Base-by-base conservation (phyloP, 1,139 yeast genomes). In the Geotrichum candidum region DNA sequence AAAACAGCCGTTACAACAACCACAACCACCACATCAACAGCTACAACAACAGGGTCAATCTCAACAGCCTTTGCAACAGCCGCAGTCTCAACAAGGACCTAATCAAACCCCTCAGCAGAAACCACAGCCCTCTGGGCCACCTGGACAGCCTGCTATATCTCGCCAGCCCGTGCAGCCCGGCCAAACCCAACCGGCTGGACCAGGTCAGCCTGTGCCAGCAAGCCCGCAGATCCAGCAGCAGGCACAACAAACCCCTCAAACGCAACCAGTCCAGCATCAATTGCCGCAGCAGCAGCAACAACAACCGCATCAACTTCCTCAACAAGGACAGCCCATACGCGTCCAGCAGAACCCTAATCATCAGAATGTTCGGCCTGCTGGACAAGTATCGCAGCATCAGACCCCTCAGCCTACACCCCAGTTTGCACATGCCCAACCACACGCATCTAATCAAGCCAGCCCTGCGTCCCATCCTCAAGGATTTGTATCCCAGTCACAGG, bases 391-490 rank as follows among this genome's bases (percentile, higher is more conserved):
- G 46, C 61, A 61, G 11, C 57, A 51, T 23, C 56, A 59, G 38
- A 48, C 54, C 51, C 64, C 64, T 35, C 66, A 58, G 52, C 55
- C 54, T 3, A 29, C 53, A 13, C 45, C 45, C 18, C 45, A 38
- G 45, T 38, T 38, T 38, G n/a, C 45, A 15, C 45, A 38, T 5
- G 45, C 45, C n/a, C 45, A 38, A 13, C 45, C 45, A 11, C 62
- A 59, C 11, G 50, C 58, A 18, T 56, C 62, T 9, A 55, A 57
- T 27, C 63, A 65, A 53, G 67, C 66, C 27, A 74, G 69, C 54
- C 70, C 68, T 33, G 73, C 67, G 23, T 74, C 70, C 52, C 72
- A 66, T 59, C 72, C 66, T 56, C 74, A 67, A 53, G 67, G 63
- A 18, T 73, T 5, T 38, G n/a, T 38, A n/a, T 13, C 13, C 18